phyloP scores from a whole-genome alignment of 345 rosid genomes.

The Arabis alpina region DNA sequence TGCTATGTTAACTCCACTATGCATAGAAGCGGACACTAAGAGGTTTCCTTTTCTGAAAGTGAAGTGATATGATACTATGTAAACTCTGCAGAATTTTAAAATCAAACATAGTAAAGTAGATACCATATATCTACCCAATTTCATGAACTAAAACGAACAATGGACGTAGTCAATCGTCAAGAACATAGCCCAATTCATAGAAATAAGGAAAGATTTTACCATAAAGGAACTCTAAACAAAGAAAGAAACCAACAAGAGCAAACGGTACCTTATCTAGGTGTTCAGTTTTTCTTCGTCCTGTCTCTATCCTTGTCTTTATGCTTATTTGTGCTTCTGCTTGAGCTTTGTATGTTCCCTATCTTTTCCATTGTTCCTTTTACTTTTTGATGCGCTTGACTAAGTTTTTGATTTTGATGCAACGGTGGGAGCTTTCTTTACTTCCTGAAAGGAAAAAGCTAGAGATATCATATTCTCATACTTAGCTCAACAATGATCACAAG shows the following conservation, averaged over 20 bases:
- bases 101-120: too few relatives aligned
- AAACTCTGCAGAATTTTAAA: background rate
- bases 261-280: constrained; percentile 72
- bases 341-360: constrained; percentile 89
- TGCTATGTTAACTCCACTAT: too few relatives aligned
- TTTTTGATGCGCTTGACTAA: constrained; percentile 81
- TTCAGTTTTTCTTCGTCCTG: constrained; percentile 66
- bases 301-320: constrained; percentile 81
- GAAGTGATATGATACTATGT: constrained; percentile 9
- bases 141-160: constrained; percentile 3
- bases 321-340: constrained; percentile 78
- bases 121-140: background rate
- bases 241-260: constrained; percentile 18
- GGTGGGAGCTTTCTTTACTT: constrained; percentile 76
- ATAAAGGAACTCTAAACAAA: background rate
- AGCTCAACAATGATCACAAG: constrained; percentile 13
- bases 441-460: constrained; percentile 43
- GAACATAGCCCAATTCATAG: background rate
- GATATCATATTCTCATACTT: constrained; percentile 4
- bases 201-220: background rate
- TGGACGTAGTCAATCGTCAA: background rate
- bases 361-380: constrained; percentile 71
- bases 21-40: too few relatives aligned
- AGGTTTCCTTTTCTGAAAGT: constrained; percentile 89
- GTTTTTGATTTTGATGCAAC: constrained; percentile 67